These are phyloP conservation scores for Lablab purpureus DNA, from an alignment of 306 rosid species.

Conservation along the genomic window DNA sequence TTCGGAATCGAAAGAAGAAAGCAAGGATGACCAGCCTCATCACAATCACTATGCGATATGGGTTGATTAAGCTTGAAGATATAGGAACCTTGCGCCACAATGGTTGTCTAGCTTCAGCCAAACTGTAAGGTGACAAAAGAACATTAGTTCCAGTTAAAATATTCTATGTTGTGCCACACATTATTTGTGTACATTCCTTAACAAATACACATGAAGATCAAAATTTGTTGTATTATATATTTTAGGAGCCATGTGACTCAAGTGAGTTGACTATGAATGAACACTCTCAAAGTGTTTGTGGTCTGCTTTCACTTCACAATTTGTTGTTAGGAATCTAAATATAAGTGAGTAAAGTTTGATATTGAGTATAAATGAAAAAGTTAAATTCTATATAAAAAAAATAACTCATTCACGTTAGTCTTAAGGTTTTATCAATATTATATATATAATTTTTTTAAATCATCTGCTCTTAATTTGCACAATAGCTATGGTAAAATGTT, in stretches of 20 bases:
- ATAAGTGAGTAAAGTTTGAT: no score
- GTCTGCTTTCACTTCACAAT: neutral
- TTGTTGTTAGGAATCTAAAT: no score
- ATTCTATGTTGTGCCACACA: neutral
- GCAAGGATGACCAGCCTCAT: slow-evolving; percentile 55
- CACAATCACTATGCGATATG: slow-evolving; percentile 58
- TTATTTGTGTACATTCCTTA: neutral
- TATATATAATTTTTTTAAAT: no score
- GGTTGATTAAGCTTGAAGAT: slow-evolving; percentile 61
- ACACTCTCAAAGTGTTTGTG: neutral
- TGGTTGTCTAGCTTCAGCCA: slow-evolving; percentile 97
- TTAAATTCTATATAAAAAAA: no score
- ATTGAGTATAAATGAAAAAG: no score
- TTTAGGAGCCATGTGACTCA: neutral
- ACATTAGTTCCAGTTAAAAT: neutral
- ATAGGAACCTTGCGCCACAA: slow-evolving; percentile 63
- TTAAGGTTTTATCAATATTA: no score
- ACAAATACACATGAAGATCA: neutral
- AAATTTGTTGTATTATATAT: neutral
- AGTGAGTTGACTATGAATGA: neutral
- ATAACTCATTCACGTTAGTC: no score
- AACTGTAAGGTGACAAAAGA: slow-evolving; percentile 50
- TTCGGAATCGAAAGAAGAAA: slow-evolving; percentile 61
- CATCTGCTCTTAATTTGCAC: neutral
- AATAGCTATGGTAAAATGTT: neutral